A percentile compares a stretch with the other conserved stretches of the same genome.
These are phyloP conservation scores for Puccinia novopanici DNA, from an alignment of 1,284 basidiomycete species.

Conservation along the genomic window DNA sequence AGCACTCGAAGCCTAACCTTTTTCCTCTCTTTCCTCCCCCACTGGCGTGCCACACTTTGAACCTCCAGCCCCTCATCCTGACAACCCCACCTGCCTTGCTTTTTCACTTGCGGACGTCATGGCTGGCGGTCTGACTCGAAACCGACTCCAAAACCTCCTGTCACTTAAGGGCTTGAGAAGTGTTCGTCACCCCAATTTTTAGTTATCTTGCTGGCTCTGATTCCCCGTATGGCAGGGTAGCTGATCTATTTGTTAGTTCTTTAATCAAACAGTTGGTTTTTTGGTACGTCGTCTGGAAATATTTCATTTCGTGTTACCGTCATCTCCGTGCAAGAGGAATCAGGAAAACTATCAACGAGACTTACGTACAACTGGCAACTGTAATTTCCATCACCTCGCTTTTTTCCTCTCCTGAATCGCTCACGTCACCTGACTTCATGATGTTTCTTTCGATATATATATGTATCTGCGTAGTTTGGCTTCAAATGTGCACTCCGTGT, in stretches of 20 bases:
- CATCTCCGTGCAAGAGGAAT: constrained; percentile 44
- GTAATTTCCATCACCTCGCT: constrained; percentile 15
- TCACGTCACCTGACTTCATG: neutral
- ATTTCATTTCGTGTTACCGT: constrained; percentile 18
- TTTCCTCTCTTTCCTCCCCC: too few species aligned
- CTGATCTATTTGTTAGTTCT: neutral
- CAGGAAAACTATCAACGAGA: constrained; percentile 31
- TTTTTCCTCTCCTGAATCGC: neutral
- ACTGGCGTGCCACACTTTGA: constrained; percentile 2
- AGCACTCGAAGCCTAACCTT: too few species aligned
- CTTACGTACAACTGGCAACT: constrained; percentile 24
- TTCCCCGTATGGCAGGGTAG: too few species aligned
- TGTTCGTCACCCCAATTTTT: neutral
- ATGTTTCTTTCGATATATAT: neutral
- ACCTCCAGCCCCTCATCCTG: constrained; percentile 11
- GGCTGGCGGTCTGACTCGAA: constrained; percentile 14
- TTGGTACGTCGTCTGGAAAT: constrained; percentile 25
- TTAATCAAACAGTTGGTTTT: constrained; percentile 28
- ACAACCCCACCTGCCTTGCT: neutral
- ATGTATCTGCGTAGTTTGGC: constrained; percentile 63
- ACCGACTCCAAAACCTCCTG: neutral
- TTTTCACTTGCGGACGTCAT: constrained; percentile 13
- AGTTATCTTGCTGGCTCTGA: neutral
- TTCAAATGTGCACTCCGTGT: constrained; percentile 69
- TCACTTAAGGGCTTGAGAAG: constrained; percentile 24